Base-by-base conservation (phyloP, 441 rosid species). In the Gossypium gossypioides region DNA sequence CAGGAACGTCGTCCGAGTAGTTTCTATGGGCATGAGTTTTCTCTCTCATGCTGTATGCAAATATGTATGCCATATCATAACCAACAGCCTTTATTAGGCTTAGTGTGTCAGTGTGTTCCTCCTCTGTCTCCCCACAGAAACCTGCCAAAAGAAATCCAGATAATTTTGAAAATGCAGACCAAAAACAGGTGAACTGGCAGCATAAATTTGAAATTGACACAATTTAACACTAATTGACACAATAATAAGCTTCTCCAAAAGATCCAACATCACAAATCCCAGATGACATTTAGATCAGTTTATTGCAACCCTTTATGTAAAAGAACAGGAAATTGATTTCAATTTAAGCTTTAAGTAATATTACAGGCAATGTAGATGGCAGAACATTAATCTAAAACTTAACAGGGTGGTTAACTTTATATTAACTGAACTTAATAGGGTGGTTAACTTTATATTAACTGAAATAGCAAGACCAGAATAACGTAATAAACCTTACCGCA, bases 11-110 rank as follows among this genome's bases (percentile, higher is more conserved):
- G 59, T 91, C 96, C 2, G 69, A 76, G 73, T 88, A 94, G 48
- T 86, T 85, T 74, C 96, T 77, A 42, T 91, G 88, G 15, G 98
- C 97, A 78, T 91, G 96, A 1, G 96, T 90, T 74, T 89, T 94
- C 79, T 91, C 96, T 67, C 96, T 82, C 97, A 91, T 90, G 86
- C 93, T 94, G 78, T 91, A 94, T 60, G 98, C 97, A 85, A 94
- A 91, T 91, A 94, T 89, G 83, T 87, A 90, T 3, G 97, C 94
- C 97, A 91, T 91, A 68, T 94, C 97, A 74, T 88, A 91, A 56
- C 92, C 87, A 55, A 89, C 96, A 8, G 83, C 78, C 76, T 78
- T 85, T 51, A 94, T 74, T 4, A 90, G 86, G 81, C 89, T 90
- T 24, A 94, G 74, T 0, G 97, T 91, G 65, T 84, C 96, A 77